Percentiles rank a stretch among this genome's conserved stretches.
Evolutionary conservation across 192 early-diverging fungal species (phyloP).

Genomic region (Coemansia brasiliensis): DNA sequence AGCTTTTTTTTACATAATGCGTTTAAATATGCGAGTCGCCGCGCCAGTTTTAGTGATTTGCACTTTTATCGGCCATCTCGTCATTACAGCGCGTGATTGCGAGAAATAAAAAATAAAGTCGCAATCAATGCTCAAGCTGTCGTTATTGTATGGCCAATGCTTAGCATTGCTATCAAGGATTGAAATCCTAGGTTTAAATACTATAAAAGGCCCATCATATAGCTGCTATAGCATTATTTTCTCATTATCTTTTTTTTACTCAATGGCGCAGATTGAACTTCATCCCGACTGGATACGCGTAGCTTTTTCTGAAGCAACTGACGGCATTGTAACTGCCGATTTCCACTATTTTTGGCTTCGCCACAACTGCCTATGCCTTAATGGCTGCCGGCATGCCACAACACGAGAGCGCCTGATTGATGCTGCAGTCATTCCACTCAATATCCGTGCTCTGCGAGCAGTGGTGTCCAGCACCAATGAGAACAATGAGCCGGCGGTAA

Average conservation of each 20-base stretch:
- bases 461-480: background rate
- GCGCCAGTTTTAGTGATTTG: slow-evolving; percentile 1
- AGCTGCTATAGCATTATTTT: background rate
- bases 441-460: slow-evolving; percentile 46
- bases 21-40: slow-evolving; percentile 1
- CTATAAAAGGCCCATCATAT: slow-evolving; percentile 2
- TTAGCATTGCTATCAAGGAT: too few species aligned
- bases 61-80: slow-evolving; percentile 1
- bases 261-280: slow-evolving; percentile 25
- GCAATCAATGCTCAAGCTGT: background rate
- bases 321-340: slow-evolving; percentile 21
- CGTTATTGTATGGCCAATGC: background rate
- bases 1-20: background rate
- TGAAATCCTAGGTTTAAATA: too few species aligned
- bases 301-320: slow-evolving; percentile 11
- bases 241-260: background rate
- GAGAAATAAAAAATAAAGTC: slow-evolving; percentile 1
- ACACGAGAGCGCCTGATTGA: slow-evolving; percentile 55
- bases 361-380: slow-evolving; percentile 55
- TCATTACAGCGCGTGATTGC: slow-evolving; percentile 19
- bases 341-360: slow-evolving; percentile 58
- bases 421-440: slow-evolving; percentile 39
- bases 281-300: slow-evolving; percentile 53
- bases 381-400: slow-evolving; percentile 43
- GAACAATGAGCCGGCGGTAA: slow-evolving; percentile 12